Evolutionary conservation across 1,139 yeast species (phyloP), one percentile per base, ranked within the genome.

Genomic region (Zygoascus hellenicus): DNA sequence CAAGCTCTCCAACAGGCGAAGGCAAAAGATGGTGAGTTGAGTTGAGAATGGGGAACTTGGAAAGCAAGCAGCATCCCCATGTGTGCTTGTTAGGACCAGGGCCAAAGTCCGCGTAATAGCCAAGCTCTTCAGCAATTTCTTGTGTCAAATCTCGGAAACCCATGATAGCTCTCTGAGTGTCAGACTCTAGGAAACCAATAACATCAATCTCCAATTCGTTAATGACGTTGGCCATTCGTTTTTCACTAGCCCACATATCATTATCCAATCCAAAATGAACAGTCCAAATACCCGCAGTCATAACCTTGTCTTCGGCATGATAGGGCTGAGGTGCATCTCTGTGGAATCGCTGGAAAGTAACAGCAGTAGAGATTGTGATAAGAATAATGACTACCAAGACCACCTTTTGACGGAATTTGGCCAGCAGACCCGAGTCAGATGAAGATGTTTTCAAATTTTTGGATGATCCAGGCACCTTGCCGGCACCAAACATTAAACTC

Each of bases 1-100:
- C 98, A 51, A 92, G 74, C 70, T 92, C 98, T 34, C 98, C 98
- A 29, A 87, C 96, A 2, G 98, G 98, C 2, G 96, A 83, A 6
- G 98, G 97, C 52, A 92, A 71, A 58, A 92, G 72, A 64, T 89
- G 95, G 66, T 92, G 98, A 1, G 90, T 81, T 2, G 97, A 88
- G 61, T 83, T 78, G 51, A 92, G 59, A 54, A 92, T 92, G 28
- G 98, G 98, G 76, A 90, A 92, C 64, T 90, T 89, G 31, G 97
- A 89, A 54, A 92, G 72, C 52, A 92, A 73, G 1, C 94, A 94
- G 45, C 94, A 85, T 38, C 98, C 98, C 98, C 98, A 92, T 0
- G 98, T 92, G 67, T 92, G 97, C 66, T 90, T 85, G 64, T 89
- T 87, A 49, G 98, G 97, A 11, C 97, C 97, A 3, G 98, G 98